These are phyloP conservation scores for Coix lacrymajobi DNA, from an alignment of 176 grass and related monocot genomes.

Conservation along the genomic window DNA sequence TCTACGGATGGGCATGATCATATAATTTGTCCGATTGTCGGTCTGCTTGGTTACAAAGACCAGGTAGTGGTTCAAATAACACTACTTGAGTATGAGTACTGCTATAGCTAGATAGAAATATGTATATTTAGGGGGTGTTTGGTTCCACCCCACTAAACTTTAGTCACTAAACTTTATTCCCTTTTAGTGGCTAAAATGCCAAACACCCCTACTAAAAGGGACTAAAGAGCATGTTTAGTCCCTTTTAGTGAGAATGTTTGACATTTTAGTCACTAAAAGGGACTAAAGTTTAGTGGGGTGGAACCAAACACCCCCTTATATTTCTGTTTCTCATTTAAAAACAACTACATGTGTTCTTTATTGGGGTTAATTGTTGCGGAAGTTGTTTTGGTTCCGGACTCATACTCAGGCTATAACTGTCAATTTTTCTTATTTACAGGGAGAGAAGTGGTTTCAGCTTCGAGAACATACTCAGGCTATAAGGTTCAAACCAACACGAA, in stretches of 20 bases:
- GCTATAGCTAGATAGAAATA: background rate
- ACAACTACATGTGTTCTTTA: background rate
- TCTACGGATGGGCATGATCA: background rate
- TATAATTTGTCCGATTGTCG: constrained; percentile 36
- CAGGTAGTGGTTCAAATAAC: constrained; percentile 12
- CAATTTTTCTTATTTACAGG: constrained; percentile 7
- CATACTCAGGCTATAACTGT: background rate
- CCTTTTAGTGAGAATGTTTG: no score
- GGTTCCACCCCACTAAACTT: no score
- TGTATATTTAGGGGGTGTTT: no score
- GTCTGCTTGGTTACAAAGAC: constrained; percentile 38
- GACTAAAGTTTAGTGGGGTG: no score
- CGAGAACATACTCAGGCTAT: background rate
- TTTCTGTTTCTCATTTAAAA: background rate
- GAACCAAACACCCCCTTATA: no score
- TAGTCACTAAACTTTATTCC: no score
- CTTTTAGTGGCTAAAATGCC: no score
- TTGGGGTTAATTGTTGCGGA: background rate
- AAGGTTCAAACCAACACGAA: background rate
- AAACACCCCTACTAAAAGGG: no score
- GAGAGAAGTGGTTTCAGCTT: constrained; percentile 37
- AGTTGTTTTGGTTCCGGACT: background rate
- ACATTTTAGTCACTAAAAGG: no score
- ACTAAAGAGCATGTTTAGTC: no score
- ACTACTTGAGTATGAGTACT: background rate